phyloP scores from a whole-genome alignment of 1,139 yeast genomes.

The Geotrichum europaeum region DNA sequence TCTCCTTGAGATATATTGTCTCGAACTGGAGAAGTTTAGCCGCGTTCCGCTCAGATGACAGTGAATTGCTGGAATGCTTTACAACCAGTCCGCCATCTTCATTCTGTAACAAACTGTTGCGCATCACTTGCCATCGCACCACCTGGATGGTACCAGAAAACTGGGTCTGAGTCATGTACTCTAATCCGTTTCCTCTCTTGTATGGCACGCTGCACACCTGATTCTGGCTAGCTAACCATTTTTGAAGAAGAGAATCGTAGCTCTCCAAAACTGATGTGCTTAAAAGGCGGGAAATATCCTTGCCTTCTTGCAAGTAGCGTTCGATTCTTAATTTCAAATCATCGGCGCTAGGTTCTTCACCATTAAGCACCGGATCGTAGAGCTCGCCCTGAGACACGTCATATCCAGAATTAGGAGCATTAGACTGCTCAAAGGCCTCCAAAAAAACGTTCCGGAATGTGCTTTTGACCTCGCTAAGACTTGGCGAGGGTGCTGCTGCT shows the following conservation, averaged over 20 bases:
- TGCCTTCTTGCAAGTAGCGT: slow-evolving; percentile 1
- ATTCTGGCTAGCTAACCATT: background rate
- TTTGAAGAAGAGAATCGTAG: slow-evolving; percentile 3
- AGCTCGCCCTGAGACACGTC: slow-evolving; percentile 7
- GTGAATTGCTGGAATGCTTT: background rate
- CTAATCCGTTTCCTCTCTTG: background rate
- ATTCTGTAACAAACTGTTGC: slow-evolving; percentile 1
- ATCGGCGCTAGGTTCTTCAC: slow-evolving; percentile 8
- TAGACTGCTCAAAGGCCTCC: slow-evolving; percentile 5
- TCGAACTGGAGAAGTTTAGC: slow-evolving; percentile 3
- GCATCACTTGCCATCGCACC: slow-evolving; percentile 11
- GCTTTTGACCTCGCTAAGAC: slow-evolving; percentile 1
- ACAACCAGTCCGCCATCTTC: background rate
- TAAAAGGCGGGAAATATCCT: slow-evolving; percentile 3
- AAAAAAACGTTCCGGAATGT: slow-evolving; percentile 1
- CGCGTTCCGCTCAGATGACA: background rate
- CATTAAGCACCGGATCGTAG: slow-evolving; percentile 7
- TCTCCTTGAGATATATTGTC: slow-evolving; percentile 4
- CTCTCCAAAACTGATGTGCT: slow-evolving; percentile 5
- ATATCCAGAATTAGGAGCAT: background rate
- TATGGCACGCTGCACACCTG: slow-evolving; percentile 5
- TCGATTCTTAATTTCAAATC: slow-evolving; percentile 4
- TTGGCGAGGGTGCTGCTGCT: background rate
- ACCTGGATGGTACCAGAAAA: background rate
- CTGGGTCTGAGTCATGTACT: slow-evolving; percentile 1